Evolutionary conservation across 1,284 basidiomycete species (phyloP).

Genomic region (Tilletia setariae): DNA sequence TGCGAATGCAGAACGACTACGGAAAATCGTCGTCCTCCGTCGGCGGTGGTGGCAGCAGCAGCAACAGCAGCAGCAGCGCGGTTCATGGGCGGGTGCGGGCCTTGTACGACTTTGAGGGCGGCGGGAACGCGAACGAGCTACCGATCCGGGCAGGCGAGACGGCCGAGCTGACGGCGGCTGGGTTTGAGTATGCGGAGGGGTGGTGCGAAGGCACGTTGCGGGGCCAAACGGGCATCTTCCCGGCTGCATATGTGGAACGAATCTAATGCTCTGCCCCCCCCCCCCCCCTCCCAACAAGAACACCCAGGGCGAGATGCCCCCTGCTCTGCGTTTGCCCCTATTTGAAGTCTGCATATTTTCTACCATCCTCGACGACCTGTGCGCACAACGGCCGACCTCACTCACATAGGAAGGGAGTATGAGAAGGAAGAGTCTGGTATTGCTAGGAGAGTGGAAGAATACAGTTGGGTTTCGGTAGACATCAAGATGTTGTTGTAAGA

Average conservation of each 20-base stretch:
- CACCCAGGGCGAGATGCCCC: no score
- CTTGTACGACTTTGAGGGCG: slow-evolving; percentile 34
- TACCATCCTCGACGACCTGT: no score
- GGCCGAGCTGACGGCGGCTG: slow-evolving; percentile 26
- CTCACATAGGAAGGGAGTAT: no score
- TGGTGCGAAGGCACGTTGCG: slow-evolving; percentile 34
- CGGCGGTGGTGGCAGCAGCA: neutral
- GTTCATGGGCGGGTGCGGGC: slow-evolving; percentile 22
- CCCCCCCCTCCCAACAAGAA: no score
- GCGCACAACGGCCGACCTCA: no score
- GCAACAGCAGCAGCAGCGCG: neutral
- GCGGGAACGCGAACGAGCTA: slow-evolving; percentile 23
- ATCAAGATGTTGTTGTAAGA: no score
- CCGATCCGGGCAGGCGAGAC: slow-evolving; percentile 27
- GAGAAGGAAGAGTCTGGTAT: no score
- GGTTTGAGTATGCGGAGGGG: slow-evolving; percentile 34
- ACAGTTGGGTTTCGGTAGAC: no score
- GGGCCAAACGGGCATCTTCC: slow-evolving; percentile 30
- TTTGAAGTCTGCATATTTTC: no score
- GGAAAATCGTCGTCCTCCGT: neutral
- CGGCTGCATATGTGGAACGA: slow-evolving; percentile 32
- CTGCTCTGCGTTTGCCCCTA: no score
- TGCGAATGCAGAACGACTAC: neutral
- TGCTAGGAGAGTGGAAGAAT: no score
- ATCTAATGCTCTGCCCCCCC: neutral